Percentiles rank a stretch among this genome's conserved stretches.
These are phyloP conservation scores for Leccinum griseonigrum DNA, from an alignment of 1,284 basidiomycete genomes.

Conservation along the genomic window DNA sequence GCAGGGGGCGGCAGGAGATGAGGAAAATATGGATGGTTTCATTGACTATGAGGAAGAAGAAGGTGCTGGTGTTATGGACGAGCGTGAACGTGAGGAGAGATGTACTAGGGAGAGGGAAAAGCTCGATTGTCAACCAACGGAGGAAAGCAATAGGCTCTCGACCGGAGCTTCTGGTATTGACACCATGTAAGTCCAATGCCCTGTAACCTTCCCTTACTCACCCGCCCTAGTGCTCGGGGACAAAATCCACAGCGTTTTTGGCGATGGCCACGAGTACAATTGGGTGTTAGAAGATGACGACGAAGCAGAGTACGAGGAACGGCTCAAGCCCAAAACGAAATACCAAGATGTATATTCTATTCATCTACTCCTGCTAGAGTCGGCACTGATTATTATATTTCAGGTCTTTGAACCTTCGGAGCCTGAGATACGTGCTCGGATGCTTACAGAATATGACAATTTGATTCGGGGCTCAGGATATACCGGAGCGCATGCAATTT, in stretches of 20 bases:
- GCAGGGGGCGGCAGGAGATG: conserved; percentile 54
- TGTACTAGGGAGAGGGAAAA: conserved; percentile 60
- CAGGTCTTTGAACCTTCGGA: conserved; percentile 98
- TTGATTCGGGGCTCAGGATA: conserved; percentile 85
- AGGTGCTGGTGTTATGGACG: conserved; percentile 65
- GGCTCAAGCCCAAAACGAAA: conserved; percentile 70
- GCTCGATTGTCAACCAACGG: conserved; percentile 55
- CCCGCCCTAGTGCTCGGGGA: conserved; percentile 80
- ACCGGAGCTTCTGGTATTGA: conserved; percentile 85
- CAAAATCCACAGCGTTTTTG: conserved; percentile 96
- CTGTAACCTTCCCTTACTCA: conserved; percentile 19
- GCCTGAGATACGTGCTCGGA: conserved; percentile 90
- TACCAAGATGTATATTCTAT: conserved; percentile 79
- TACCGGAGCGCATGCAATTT: conserved; percentile 96
- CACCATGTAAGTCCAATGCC: conserved; percentile 59
- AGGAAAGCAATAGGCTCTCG: conserved; percentile 61
- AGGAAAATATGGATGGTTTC: conserved; percentile 84
- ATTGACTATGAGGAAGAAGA: conserved; percentile 92
- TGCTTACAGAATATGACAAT: conserved; percentile 94
- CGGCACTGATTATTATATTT: conserved; percentile 9
- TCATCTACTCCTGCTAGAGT: conserved; percentile 8
- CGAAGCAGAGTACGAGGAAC: conserved; percentile 55
- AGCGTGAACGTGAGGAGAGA: conserved; percentile 70
- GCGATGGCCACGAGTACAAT: conserved; percentile 95
- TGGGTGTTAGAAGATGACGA: conserved; percentile 89